phyloP scores from a whole-genome alignment of 1,284 basidiomycete species.

The Gymnopus androsaceus region DNA sequence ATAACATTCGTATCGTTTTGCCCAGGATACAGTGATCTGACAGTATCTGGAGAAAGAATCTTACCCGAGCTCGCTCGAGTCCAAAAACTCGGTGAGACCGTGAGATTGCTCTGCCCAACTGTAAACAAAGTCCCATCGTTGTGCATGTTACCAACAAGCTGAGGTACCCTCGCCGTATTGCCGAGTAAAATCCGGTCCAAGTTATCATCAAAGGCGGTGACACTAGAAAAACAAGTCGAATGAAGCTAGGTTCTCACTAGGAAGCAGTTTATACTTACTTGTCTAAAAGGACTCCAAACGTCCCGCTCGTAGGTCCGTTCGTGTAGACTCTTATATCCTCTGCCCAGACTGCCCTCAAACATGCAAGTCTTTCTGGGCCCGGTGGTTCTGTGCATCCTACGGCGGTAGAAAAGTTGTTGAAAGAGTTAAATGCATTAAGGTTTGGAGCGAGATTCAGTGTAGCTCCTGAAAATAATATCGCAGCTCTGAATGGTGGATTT shows the following conservation, averaged over 20 bases:
- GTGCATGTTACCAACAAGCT: conserved; percentile 18
- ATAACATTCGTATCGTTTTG: conserved; percentile 15
- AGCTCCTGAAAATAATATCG: conserved; percentile 11
- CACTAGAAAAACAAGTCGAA: conserved; percentile 10
- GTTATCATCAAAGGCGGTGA: conserved; percentile 16
- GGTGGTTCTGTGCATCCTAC: conserved; percentile 17
- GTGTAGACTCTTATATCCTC: conserved; percentile 15
- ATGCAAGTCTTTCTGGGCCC: conserved; percentile 15
- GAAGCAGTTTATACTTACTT: conserved; percentile 5
- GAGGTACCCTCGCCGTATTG: conserved; percentile 17
- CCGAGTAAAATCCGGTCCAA: conserved; percentile 12
- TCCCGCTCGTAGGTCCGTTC: conserved; percentile 13
- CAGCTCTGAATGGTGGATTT: conserved; percentile 19
- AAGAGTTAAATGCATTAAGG: conserved; percentile 12
- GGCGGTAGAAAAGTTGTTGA: conserved; percentile 17
- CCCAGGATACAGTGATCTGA: conserved; percentile 18
- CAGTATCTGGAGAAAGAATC: conserved; percentile 11
- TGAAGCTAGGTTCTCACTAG: neutral
- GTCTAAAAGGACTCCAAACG: conserved; percentile 16
- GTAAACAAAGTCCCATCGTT: conserved; percentile 22
- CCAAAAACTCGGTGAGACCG: conserved; percentile 16
- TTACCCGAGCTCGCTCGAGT: neutral
- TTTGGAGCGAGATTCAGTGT: neutral
- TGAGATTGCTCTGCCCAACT: conserved; percentile 14
- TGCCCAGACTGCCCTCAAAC: conserved; percentile 17